These are phyloP conservation scores for Komagataella kurtzmanii DNA, from an alignment of 805 yeast species.

Conservation along the genomic window DNA sequence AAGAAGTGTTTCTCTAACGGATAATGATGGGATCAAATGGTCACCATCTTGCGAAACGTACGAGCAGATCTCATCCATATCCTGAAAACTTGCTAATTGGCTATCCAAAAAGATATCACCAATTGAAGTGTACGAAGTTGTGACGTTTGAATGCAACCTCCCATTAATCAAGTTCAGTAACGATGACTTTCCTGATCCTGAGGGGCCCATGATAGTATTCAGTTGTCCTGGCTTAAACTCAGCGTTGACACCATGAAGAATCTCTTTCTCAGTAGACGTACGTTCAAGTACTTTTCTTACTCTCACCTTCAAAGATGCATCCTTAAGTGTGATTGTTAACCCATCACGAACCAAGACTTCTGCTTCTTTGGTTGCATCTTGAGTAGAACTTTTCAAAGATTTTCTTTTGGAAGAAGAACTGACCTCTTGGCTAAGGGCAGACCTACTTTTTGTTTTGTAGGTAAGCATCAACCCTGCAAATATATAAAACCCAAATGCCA, in stretches of 20 bases:
- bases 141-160: constrained; percentile 26
- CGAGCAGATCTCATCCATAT: constrained; percentile 38
- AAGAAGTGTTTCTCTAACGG: constrained; percentile 65
- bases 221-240: constrained; percentile 39
- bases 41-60: constrained; percentile 79
- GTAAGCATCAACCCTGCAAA: constrained; percentile 34
- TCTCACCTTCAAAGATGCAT: not conserved
- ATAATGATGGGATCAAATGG: constrained; percentile 52
- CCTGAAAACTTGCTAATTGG: constrained; percentile 7
- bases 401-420: constrained; percentile 3
- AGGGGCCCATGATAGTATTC: constrained; percentile 71
- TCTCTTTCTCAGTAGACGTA: constrained; percentile 7
- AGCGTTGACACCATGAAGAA: constrained; percentile 35
- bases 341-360: not conserved
- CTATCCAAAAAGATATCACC: constrained; percentile 32
- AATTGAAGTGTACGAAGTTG: constrained; percentile 13
- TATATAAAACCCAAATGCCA: constrained; percentile 40
- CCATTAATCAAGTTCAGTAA: constrained; percentile 50
- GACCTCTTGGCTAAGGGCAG: constrained; percentile 30
- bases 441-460: constrained; percentile 30
- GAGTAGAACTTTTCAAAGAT: not conserved
- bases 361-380: not conserved
- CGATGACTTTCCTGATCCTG: constrained; percentile 70
- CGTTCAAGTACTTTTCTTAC: constrained; percentile 8
- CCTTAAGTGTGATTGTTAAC: not conserved